These are phyloP conservation scores for Hypoxylon sp. DNA, from an alignment of 2,329 filamentous ascomycete genomes.

Conservation along the genomic window DNA sequence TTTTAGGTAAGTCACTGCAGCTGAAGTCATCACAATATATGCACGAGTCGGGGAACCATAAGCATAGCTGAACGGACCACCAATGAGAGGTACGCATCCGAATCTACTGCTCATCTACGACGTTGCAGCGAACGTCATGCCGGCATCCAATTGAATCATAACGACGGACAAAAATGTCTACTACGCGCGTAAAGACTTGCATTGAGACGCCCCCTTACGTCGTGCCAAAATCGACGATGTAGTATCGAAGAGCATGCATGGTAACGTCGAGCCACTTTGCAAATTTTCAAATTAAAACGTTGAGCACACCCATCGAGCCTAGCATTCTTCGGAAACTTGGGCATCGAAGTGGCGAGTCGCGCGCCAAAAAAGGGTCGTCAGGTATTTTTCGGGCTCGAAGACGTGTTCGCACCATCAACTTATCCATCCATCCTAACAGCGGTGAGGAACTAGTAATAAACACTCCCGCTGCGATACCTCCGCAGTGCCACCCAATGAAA, in stretches of 20 bases:
- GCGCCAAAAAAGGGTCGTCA: constrained; percentile 1
- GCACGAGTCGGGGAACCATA: constrained; percentile 16
- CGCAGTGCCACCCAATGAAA: constrained; percentile 8
- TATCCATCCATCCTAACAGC: constrained; percentile 7
- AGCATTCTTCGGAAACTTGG: constrained; percentile 8
- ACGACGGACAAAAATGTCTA: not conserved
- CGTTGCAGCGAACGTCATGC: constrained; percentile 13
- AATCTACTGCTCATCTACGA: constrained; percentile 19
- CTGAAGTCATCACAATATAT: constrained; percentile 17
- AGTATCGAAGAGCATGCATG: constrained; percentile 11
- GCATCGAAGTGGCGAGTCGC: constrained; percentile 10
- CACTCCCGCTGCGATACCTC: constrained; percentile 3
- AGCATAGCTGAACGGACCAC: not conserved
- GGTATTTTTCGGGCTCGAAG: constrained; percentile 14
- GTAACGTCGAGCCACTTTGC: not conserved
- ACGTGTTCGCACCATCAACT: constrained; percentile 16
- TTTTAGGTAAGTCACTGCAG: constrained; percentile 1
- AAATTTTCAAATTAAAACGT: constrained; percentile 1
- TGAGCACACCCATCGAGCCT: not conserved
- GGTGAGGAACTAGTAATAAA: constrained; percentile 23
- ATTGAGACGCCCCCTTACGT: constrained; percentile 2
- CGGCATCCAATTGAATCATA: constrained; percentile 14
- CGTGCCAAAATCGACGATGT: constrained; percentile 8
- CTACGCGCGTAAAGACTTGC: constrained; percentile 1
- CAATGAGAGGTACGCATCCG: constrained; percentile 9